Percentiles rank a stretch among this genome's conserved stretches.
phyloP scores from a whole-genome alignment of 73 alveolate species.

The Uronychia binucleata region DNA sequence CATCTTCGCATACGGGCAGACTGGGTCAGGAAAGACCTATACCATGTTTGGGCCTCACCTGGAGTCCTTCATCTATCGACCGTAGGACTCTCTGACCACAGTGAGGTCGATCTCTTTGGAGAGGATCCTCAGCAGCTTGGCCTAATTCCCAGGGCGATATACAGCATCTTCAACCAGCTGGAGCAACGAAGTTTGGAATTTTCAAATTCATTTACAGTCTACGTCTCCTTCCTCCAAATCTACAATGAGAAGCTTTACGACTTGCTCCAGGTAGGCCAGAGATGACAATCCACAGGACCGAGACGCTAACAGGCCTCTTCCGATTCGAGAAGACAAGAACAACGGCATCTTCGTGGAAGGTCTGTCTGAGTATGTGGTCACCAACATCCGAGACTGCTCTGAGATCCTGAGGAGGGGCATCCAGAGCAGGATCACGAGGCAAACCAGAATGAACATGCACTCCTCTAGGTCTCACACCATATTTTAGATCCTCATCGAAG shows the following conservation, averaged over 20 bases:
- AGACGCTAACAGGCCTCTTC: conserved; percentile 64
- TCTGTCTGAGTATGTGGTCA: conserved; percentile 79
- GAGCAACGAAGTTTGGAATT: neutral
- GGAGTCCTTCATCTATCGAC: neutral
- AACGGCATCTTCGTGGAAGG: conserved; percentile 76
- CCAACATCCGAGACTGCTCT: conserved; percentile 61
- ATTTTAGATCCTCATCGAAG: conserved; percentile 49
- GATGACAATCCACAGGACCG: too few species aligned
- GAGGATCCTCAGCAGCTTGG: conserved; percentile 30
- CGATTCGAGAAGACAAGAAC: conserved; percentile 74
- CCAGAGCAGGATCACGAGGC: conserved; percentile 64
- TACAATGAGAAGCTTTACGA: conserved; percentile 71
- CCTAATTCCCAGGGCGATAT: conserved; percentile 58
- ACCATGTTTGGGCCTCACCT: conserved; percentile 61
- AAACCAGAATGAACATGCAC: conserved; percentile 74
- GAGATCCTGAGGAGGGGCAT: conserved; percentile 77
- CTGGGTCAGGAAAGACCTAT: conserved; percentile 73
- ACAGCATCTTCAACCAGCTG: conserved; percentile 27
- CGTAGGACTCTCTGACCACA: conserved; percentile 1
- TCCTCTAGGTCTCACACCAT: conserved; percentile 82
- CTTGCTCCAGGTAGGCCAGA: too few species aligned
- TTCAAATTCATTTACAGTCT: conserved; percentile 16
- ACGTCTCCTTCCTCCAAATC: conserved; percentile 81
- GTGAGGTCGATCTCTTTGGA: neutral
- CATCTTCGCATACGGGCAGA: conserved; percentile 68